Evolutionary conservation across 2,329 filamentous ascomycete species (phyloP), one percentile per base, ranked within the genome.

Genomic region (Raffaelea arxii): DNA sequence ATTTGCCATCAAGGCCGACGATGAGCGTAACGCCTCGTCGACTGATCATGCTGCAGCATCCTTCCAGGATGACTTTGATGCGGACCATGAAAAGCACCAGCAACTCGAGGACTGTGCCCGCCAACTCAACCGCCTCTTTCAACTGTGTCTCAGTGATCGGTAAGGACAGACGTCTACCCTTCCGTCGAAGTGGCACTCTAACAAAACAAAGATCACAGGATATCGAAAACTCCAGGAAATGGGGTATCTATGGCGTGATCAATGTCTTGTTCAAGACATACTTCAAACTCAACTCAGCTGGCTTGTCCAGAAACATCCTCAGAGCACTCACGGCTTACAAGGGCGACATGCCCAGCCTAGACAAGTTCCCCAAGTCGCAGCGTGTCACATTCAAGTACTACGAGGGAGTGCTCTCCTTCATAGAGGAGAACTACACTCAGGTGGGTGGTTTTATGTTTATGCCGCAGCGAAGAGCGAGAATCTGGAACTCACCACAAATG

Each of bases 181-280:
- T n/a, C n/a, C n/a, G n/a, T n/a, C n/a, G n/a, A n/a, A n/a, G n/a
- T n/a, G n/a, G n/a, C n/a, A n/a, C n/a, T 49, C 42, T 41, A 46
- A 46, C 57, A 91, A 87, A 16, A 5, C 16, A 1, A 18, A 64
- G 85, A 86, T 50, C 81, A 85, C 45, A 50, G 16, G 55, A 55
- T 14, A 70, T 96, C 39, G 81, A 89, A 58, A 85, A 94, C 57
- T 96, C 91, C 9, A 81, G 92, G 46, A 98, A 97, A 77, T 98
- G 92, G 92, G 94, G 88, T 6, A 86, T 95, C 41, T 98, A 98
- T 69, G 90, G 89, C 63, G 83, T 91, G 54, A 88, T 90, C 59
- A 97, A 95, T 60, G 75, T 98, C 7, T 73, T 96, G 14, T 98
- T 98, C 78, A 97, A 97, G 67, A 97, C 90, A 2, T 96, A 97